phyloP scores from a whole-genome alignment of 2,329 filamentous ascomycete species.

The Beauveria asiatica region DNA sequence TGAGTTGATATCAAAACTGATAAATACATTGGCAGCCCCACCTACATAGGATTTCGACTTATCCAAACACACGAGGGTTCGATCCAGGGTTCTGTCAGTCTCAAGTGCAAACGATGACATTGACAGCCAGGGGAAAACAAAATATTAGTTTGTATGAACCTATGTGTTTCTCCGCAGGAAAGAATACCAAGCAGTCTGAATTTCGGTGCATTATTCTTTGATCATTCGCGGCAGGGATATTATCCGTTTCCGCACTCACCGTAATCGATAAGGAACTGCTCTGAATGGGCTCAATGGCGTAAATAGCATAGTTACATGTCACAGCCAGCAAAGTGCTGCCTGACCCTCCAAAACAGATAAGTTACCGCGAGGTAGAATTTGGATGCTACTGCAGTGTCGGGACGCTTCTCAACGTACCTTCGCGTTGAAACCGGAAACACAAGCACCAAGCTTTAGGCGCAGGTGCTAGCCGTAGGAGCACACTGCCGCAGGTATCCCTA shows the following conservation, averaged over 20 bases:
- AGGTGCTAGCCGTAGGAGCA: neutral
- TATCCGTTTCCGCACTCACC: neutral
- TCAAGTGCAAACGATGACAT: too few species aligned
- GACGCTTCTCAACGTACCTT: neutral
- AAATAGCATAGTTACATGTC: neutral
- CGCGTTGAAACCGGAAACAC: neutral
- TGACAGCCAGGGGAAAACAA: too few species aligned
- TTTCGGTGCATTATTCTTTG: too few species aligned
- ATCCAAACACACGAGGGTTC: too few species aligned
- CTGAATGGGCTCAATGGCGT: neutral
- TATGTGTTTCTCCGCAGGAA: too few species aligned
- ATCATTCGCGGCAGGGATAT: neutral
- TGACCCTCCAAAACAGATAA: neutral
- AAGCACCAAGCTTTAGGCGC: neutral
- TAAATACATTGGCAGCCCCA: too few species aligned
- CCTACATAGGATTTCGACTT: too few species aligned
- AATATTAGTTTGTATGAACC: too few species aligned
- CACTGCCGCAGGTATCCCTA: neutral
- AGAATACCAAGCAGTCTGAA: too few species aligned
- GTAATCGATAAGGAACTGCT: slow-evolving; percentile 4
- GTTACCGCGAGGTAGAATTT: neutral
- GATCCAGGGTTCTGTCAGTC: too few species aligned
- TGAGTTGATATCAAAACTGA: too few species aligned
- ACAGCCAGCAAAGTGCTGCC: neutral
- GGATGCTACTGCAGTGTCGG: neutral